Evolutionary conservation across 129 eudicot species (phyloP).

Genomic region (Lonicera japonica): DNA sequence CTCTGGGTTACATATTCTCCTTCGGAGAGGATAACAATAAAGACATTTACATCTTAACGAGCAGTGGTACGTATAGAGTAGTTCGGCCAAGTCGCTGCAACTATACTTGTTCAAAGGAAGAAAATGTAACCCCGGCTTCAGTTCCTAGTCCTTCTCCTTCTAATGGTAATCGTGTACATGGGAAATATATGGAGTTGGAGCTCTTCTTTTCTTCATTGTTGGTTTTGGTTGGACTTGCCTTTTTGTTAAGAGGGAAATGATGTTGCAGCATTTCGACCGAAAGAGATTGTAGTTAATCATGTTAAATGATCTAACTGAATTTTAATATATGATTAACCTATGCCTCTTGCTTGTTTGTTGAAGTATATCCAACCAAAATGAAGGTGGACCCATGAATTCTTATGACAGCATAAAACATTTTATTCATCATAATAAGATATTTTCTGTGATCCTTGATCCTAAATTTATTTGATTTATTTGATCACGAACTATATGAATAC

Average conservation of each 20-base stretch:
- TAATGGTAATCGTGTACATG: slow-evolving; percentile 14
- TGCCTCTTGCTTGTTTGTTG: no score
- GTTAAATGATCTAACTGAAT: no score
- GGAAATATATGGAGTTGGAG: slow-evolving; percentile 18
- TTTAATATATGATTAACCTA: no score
- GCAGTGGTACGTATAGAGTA: slow-evolving; percentile 66
- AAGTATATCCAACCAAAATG: no score
- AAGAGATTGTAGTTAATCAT: no score
- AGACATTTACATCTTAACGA: slow-evolving; percentile 54
- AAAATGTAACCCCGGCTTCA: slow-evolving; percentile 23
- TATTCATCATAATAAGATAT: no score
- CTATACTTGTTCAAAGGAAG: slow-evolving; percentile 77
- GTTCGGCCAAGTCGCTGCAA: slow-evolving; percentile 87
- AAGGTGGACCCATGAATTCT: no score
- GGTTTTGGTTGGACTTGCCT: slow-evolving; percentile 20
- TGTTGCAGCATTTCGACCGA: no score
- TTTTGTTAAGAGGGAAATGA: not conserved
- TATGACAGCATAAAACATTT: no score
- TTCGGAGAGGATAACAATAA: slow-evolving; percentile 70
- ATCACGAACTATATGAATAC: no score
- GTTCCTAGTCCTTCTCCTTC: slow-evolving; percentile 36
- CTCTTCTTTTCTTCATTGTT: slow-evolving; percentile 24
- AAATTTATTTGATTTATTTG: no score
- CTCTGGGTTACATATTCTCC: slow-evolving; percentile 58
- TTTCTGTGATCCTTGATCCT: no score